These are phyloP conservation scores for Nakazawaea sp. DNA, from an alignment of 805 yeast species.

Conservation along the genomic window DNA sequence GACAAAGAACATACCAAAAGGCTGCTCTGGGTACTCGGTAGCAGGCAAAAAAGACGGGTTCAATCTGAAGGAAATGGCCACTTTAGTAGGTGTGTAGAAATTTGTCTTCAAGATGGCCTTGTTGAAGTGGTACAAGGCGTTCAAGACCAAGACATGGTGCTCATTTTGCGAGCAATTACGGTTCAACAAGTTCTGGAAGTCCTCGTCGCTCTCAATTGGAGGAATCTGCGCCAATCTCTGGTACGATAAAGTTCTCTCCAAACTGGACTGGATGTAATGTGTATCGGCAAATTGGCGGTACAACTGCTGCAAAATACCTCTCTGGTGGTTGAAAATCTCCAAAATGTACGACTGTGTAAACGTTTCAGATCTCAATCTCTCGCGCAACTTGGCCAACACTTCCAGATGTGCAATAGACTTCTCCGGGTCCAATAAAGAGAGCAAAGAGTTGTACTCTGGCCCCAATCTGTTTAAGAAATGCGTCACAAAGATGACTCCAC, in stretches of 20 bases:
- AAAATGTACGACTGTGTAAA: constrained; percentile 80
- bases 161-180: constrained; percentile 77
- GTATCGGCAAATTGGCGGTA: constrained; percentile 88
- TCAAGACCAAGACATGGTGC: constrained; percentile 69
- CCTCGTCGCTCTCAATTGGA: constrained; percentile 68
- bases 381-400: constrained; percentile 72
- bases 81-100: constrained; percentile 89
- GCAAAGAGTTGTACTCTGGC: constrained; percentile 72
- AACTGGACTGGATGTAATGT: constrained; percentile 69
- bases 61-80: constrained; percentile 89
- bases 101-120: constrained; percentile 86
- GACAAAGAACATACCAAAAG: constrained; percentile 90
- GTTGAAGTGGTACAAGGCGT: constrained; percentile 80
- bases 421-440: constrained; percentile 54
- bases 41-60: constrained; percentile 80
- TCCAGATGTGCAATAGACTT: constrained; percentile 65
- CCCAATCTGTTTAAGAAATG: constrained; percentile 95
- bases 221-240: constrained; percentile 77
- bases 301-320: constrained; percentile 69
- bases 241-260: constrained; percentile 77
- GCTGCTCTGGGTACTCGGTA: constrained; percentile 85
- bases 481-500: constrained; percentile 85
- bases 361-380: constrained; percentile 87
- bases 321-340: constrained; percentile 66
- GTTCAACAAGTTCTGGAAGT: constrained; percentile 60